Base-by-base conservation (phyloP, 345 rosid species). In the Gossypium australe region DNA sequence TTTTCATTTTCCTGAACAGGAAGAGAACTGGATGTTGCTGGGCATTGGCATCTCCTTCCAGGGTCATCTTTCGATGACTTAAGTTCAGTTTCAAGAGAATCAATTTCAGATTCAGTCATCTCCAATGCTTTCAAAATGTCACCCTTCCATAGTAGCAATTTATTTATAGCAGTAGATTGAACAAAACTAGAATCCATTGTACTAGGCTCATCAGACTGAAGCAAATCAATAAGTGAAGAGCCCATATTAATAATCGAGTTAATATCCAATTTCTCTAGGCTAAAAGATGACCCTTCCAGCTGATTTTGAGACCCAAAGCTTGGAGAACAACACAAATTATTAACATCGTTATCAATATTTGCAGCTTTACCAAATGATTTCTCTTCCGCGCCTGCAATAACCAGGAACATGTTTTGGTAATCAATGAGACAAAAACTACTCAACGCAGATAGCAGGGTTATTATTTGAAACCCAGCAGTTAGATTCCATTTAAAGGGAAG, bases 91-190 rank as follows among this genome's bases (percentile, higher is more conserved):
- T 93, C 99, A 73, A 89, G 94, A 1, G 78, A 86, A 79, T 96
- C 99, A 84, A 96, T 90, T 86, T 95, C 94, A 45, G 88, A 83
- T 73, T 95, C 99, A 0, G 91, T 89, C 80, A 76, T 76, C 86
- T 90, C 97, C 81, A 96, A 66, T 27, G 80, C 85, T 83, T 93
- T 96, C 76, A 83, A 85, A 73, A 88, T 71, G 58, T 92, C 90
- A 63, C 83, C 79, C 81, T 89, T 96, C 89, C 82, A 87, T 18
- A 83, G 43, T 75, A 88, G 83, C 83, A 96, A 82, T 78, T 85
- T 90, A 78, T 79, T 88, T 87, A 87, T 67, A 24, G 86, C 86
- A 59, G 89, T 81, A 63, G 90, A 73, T 44, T 79, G 84, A 78
- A 75, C 74, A 78, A 90, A 88, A 82, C 80, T 75, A 43, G 89